These are phyloP conservation scores for Lippia alba DNA, from an alignment of 305 asterid genomes.

Conservation along the genomic window DNA sequence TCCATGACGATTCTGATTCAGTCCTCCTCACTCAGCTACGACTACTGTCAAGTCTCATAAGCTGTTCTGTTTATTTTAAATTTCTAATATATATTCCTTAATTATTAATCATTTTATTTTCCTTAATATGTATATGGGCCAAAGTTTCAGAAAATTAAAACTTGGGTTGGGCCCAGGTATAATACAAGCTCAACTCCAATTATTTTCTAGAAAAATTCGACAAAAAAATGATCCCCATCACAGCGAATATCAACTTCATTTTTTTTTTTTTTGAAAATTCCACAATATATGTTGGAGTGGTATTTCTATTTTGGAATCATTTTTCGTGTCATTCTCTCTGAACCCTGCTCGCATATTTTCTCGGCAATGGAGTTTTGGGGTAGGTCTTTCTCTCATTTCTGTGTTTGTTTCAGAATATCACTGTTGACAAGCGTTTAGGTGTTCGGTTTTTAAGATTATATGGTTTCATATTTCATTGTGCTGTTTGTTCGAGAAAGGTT, in stretches of 20 bases:
- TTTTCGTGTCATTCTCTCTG: slow-evolving; percentile 23
- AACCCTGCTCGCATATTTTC: slow-evolving; percentile 25
- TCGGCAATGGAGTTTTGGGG: slow-evolving; percentile 63
- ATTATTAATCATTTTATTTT: no score
- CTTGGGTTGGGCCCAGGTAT: neutral
- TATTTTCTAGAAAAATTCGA: neutral
- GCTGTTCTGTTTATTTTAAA: no score
- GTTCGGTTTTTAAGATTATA: neutral
- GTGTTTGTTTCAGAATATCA: neutral
- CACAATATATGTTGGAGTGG: neutral
- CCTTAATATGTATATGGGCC: neutral
- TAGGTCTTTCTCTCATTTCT: slow-evolving; percentile 17
- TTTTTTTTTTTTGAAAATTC: slow-evolving; percentile 20
- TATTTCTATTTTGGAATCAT: no score
- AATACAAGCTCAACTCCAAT: neutral
- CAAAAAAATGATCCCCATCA: neutral
- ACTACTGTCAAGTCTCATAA: no score
- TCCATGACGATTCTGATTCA: no score
- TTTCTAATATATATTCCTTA: no score
- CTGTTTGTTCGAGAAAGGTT: neutral
- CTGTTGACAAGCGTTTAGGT: neutral
- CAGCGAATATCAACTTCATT: slow-evolving; percentile 18
- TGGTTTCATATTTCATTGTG: neutral
- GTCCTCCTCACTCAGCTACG: no score
- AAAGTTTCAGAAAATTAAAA: neutral